Percentiles rank a stretch among this genome's conserved stretches.
These are phyloP conservation scores for Carex scoparia DNA, from an alignment of 176 grass and related monocot genomes.

Conservation along the genomic window DNA sequence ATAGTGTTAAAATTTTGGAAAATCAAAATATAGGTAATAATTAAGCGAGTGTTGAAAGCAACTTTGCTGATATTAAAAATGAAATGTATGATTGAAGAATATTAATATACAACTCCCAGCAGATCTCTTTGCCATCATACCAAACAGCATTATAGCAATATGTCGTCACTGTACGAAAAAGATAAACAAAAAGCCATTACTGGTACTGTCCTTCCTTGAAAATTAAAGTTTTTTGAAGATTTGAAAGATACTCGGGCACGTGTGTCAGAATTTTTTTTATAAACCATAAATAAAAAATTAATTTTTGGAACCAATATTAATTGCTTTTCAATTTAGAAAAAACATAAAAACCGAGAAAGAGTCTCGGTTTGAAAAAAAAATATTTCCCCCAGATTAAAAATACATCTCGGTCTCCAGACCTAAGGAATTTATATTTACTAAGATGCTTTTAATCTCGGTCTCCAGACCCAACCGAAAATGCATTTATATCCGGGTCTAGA, in stretches of 20 bases:
- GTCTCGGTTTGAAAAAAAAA: too few relatives aligned
- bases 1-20: background rate
- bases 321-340: too few relatives aligned
- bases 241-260: background rate
- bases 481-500: too few relatives aligned
- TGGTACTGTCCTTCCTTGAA: background rate
- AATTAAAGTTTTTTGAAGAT: background rate
- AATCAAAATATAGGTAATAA: background rate
- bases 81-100: slow-evolving; percentile 23
- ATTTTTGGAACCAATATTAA: too few relatives aligned
- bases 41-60: background rate
- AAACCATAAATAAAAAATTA: too few relatives aligned
- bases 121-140: slow-evolving; percentile 21
- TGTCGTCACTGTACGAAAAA: background rate
- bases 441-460: too few relatives aligned
- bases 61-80: slow-evolving; percentile 7
- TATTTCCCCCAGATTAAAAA: too few relatives aligned
- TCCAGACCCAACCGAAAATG: too few relatives aligned
- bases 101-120: slow-evolving; percentile 11
- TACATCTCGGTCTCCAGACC: too few relatives aligned
- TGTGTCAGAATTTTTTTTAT: background rate
- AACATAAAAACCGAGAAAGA: too few relatives aligned
- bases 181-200: background rate
- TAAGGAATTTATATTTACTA: too few relatives aligned
- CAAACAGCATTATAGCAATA: slow-evolving; percentile 21